Evolutionary conservation across 1,284 basidiomycete species (phyloP).

Genomic region (Ustilago shanxiensis): DNA sequence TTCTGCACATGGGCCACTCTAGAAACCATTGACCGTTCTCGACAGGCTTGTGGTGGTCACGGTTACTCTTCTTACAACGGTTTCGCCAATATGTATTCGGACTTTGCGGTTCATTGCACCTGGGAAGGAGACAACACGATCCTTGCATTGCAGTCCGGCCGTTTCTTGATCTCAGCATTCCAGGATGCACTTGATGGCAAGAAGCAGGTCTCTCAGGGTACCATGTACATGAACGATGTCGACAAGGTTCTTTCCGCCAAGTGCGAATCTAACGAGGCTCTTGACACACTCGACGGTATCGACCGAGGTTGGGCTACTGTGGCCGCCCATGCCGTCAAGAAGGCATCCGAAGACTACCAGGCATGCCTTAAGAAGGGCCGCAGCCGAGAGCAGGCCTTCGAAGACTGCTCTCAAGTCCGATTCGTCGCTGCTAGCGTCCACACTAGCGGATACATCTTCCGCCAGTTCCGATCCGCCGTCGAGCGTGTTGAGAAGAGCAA

Average conservation of each 20-base stretch:
- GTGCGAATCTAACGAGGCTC: conserved; percentile 70
- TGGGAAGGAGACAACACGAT: conserved; percentile 73
- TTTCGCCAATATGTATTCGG: conserved; percentile 73
- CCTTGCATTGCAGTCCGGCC: conserved; percentile 74
- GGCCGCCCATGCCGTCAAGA: conserved; percentile 74
- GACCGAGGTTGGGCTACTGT: conserved; percentile 73
- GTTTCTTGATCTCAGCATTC: conserved; percentile 73
- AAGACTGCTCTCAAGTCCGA: conserved; percentile 74
- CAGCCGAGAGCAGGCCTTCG: conserved; percentile 74
- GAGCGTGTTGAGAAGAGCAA: conserved; percentile 55
- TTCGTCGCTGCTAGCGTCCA: conserved; percentile 74
- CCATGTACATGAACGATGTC: conserved; percentile 73
- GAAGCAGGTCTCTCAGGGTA: conserved; percentile 69
- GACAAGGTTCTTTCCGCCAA: conserved; percentile 71
- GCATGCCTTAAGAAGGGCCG: conserved; percentile 71
- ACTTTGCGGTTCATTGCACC: conserved; percentile 72
- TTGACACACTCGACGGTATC: conserved; percentile 73
- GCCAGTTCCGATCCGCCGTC: conserved; percentile 68
- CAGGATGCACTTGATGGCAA: conserved; percentile 73
- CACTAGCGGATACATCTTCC: conserved; percentile 70
- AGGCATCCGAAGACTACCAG: conserved; percentile 73
- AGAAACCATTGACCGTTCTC: conserved; percentile 75
- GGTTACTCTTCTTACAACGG: conserved; percentile 76
- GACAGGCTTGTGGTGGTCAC: conserved; percentile 75
- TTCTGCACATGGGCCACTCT: conserved; percentile 76